Evolutionary conservation across 495 filamentous ascomycete genomes (phyloP).

Genomic region (Chaetomium fimeti): DNA sequence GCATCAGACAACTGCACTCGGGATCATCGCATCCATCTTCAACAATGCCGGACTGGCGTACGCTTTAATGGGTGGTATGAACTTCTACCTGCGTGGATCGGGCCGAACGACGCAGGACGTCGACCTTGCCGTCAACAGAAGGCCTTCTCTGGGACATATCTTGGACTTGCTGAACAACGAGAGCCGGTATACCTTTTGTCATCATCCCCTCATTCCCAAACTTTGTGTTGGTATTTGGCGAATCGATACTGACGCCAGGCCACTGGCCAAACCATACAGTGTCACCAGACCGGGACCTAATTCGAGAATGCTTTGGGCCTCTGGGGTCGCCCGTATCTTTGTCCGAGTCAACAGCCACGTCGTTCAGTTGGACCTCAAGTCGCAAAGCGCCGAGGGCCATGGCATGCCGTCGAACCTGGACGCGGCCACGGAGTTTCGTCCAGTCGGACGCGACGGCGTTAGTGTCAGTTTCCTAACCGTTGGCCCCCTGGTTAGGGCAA

Average conservation of each 20-base stretch:
- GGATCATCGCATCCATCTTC: constrained; percentile 14
- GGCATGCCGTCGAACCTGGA: constrained; percentile 10
- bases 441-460: neutral
- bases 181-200: no score
- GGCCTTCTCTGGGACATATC: no score
- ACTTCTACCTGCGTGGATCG: constrained; percentile 19
- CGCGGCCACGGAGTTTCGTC: neutral
- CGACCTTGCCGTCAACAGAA: constrained; percentile 6
- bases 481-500: constrained; percentile 11
- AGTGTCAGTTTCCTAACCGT: constrained; percentile 8
- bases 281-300: constrained; percentile 6
- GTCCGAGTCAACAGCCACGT: constrained; percentile 2
- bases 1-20: neutral
- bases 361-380: constrained; percentile 20
- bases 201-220: neutral
- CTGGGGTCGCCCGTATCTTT: constrained; percentile 15
- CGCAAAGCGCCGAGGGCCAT: constrained; percentile 2
- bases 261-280: neutral
- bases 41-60: neutral
- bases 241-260: no score
- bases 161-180: constrained; percentile 12
- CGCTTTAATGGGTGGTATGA: constrained; percentile 15
- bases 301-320: constrained; percentile 16
- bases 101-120: constrained; percentile 15
- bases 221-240: neutral